Conservation (phyloP, 129 eudicot genomes). For the Artemisia tridentata region DNA sequence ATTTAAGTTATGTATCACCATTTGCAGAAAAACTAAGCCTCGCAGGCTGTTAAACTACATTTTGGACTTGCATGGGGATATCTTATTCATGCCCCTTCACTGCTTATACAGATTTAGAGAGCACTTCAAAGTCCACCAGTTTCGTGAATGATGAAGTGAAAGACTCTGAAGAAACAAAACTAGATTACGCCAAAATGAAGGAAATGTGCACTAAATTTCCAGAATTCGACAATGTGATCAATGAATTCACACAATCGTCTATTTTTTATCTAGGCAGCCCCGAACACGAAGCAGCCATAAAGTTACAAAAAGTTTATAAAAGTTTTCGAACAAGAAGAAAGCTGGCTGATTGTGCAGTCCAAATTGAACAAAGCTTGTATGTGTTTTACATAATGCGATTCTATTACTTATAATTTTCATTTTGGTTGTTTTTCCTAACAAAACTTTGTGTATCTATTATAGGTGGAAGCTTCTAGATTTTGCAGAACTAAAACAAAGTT, state of each 20-base stretch:
- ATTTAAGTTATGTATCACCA: conserved; percentile 4
- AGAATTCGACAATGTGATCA: conserved; percentile 40
- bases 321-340: conserved; percentile 95
- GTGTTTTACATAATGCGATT: neutral
- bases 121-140: conserved; percentile 24
- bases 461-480: conserved; percentile 97
- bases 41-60: conserved; percentile 22
- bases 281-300: conserved; percentile 84
- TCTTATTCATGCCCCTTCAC: conserved; percentile 71
- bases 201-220: conserved; percentile 33
- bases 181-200: conserved; percentile 41
- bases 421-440: neutral
- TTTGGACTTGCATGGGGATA: conserved; percentile 74
- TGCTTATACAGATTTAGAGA: conserved; percentile 50
- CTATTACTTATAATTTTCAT: neutral
- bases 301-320: conserved; percentile 96
- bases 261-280: conserved; percentile 53
- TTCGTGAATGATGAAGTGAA: conserved; percentile 36
- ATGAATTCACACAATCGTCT: conserved; percentile 36
- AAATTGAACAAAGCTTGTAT: conserved; percentile 92
- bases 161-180: conserved; percentile 32
- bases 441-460: neutral
- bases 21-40: conserved; percentile 37
- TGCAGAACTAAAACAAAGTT: conserved; percentile 84
- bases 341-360: conserved; percentile 95